A percentile compares a stretch with the other conserved stretches of the same genome.
Conservation (phyloP, 2,329 filamentous ascomycete species). For the Diaporthe longicolla region DNA sequence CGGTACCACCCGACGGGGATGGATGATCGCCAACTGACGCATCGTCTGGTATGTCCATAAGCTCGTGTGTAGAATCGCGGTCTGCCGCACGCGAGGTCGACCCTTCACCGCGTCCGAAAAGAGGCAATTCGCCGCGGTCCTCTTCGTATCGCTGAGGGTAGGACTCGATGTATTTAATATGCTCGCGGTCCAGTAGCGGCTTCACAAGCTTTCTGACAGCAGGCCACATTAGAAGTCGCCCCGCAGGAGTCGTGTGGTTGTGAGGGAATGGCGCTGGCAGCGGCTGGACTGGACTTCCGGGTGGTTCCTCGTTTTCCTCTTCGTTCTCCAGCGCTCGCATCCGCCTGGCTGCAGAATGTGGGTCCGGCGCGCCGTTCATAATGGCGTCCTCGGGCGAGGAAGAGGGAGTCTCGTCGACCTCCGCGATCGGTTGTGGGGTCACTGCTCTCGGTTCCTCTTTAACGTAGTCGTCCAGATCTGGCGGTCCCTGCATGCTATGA, state of each 20-base stretch:
- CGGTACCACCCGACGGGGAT: slow-evolving; percentile 67
- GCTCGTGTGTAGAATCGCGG: slow-evolving; percentile 56
- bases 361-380: slow-evolving; percentile 36
- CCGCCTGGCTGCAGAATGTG: slow-evolving; percentile 47
- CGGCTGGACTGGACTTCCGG: slow-evolving; percentile 59
- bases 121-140: slow-evolving; percentile 78
- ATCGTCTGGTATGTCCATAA: slow-evolving; percentile 63
- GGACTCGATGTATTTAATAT: slow-evolving; percentile 71
- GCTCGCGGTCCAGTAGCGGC: slow-evolving; percentile 61
- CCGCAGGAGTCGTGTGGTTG: slow-evolving; percentile 92
- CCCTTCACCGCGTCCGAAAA: slow-evolving; percentile 86
- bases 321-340: slow-evolving; percentile 51
- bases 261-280: slow-evolving; percentile 81
- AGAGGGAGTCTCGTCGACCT: slow-evolving; percentile 27
- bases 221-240: slow-evolving; percentile 81
- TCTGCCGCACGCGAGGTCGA: slow-evolving; percentile 68
- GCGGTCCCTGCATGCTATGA: slow-evolving; percentile 24
- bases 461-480: neutral
- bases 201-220: slow-evolving; percentile 76
- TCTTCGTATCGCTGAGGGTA: slow-evolving; percentile 86
- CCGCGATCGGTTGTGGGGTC: slow-evolving; percentile 30
- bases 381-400: slow-evolving; percentile 36
- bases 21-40: slow-evolving; percentile 62
- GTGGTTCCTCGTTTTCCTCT: slow-evolving; percentile 49
- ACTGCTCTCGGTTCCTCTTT: slow-evolving; percentile 25